These are phyloP conservation scores for Aspergillus neotritici DNA, from an alignment of 2,329 filamentous ascomycete species.

Conservation along the genomic window DNA sequence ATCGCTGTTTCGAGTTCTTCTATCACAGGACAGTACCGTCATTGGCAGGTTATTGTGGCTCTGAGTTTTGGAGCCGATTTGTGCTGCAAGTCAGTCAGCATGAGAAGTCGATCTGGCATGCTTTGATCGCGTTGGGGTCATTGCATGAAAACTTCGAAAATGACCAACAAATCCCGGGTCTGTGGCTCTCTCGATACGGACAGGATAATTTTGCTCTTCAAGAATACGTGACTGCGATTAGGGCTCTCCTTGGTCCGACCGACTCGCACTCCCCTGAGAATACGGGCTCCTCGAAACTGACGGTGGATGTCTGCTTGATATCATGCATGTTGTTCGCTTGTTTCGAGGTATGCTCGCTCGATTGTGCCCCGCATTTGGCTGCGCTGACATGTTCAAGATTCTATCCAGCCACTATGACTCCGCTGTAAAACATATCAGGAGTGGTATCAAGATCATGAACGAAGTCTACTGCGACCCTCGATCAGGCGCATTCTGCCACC, in stretches of 20 bases:
- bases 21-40: constrained; percentile 24
- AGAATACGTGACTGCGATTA: constrained; percentile 5
- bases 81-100: constrained; percentile 22
- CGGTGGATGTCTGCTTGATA: constrained; percentile 15
- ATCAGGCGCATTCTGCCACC: constrained; percentile 8
- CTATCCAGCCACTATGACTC: constrained; percentile 19
- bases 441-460: constrained; percentile 16
- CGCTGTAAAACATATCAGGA: constrained; percentile 17
- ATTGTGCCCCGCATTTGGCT: background rate
- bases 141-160: constrained; percentile 22
- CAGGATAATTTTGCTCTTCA: constrained; percentile 6
- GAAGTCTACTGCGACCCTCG: constrained; percentile 9
- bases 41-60: constrained; percentile 20
- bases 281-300: background rate
- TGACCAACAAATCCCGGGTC: constrained; percentile 1
- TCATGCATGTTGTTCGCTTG: constrained; percentile 24
- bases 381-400: constrained; percentile 10
- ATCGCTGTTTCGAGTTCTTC: constrained; percentile 29
- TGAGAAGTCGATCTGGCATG: constrained; percentile 22
- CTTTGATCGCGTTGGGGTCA: constrained; percentile 24
- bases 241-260: constrained; percentile 1
- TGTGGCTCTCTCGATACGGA: background rate
- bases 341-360: constrained; percentile 14
- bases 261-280: background rate
- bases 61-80: constrained; percentile 21